Base-by-base conservation (phyloP, 352 stramenopile species). In the Blastocystis sp. region DNA sequence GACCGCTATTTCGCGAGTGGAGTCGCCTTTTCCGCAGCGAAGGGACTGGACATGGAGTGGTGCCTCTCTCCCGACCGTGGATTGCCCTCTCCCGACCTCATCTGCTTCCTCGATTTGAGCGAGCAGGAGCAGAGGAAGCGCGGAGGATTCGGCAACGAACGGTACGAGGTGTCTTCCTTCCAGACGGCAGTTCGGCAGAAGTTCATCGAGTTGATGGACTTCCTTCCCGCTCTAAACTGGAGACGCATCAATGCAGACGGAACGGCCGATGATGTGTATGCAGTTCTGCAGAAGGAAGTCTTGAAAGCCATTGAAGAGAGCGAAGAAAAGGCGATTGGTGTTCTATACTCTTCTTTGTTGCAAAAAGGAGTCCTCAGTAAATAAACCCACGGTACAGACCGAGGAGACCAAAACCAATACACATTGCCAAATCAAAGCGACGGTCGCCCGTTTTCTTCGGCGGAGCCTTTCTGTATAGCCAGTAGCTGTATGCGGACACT, bases 1-100 rank as follows among this genome's bases (percentile, higher is more conserved):
- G 97, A 99, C 92, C 93, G 97, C 65, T 99, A 97, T 90, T 93
- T 95, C 43, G 98, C 97, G 92, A 98, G 95, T 78, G 97, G 97
- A 70, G 96, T 99, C 60, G 97, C 96, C 48, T 99, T 99, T 93
- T 98, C 95, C 0, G 95, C 94, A 34, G 94, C 97, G 87, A 99
- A 99, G 91, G 95, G 93, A 0, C 92, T 98, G 90, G 91, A 91
- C 9, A 91, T 99, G 38, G 93, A 98, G 63, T 99, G 97, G 97
- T 99, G 97, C 91, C 97, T 96, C 92, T 91, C 93, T 74, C 95
- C 96, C 11, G 97, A 99, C 91, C 91, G 96, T 10, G 97, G 97
- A 10, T 91, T 99, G 40, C 96, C 96, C 11, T 93, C 95, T 82
- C 97, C 97, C 10, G 97, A 99, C 91, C 92, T 92, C 2, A 94